Base-by-base conservation (phyloP, 2,329 filamentous ascomycete genomes). In the Helotiales sp. region DNA sequence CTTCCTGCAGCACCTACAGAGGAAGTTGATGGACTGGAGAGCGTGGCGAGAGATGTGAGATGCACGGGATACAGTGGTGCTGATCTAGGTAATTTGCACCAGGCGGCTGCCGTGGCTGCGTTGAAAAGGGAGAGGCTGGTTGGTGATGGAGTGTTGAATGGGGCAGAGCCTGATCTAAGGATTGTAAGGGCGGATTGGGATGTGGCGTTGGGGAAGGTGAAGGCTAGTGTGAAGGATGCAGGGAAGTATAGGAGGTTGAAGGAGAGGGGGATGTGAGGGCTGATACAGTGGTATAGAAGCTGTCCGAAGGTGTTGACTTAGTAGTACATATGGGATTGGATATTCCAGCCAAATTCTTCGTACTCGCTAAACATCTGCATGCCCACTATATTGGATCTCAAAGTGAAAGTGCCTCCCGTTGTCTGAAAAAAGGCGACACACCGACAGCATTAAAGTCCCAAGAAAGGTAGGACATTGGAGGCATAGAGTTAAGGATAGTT, bases 11-110 rank as follows among this genome's bases (percentile, higher is more conserved):
- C 81, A 30, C 75, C 73, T 1, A 73, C 85, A 8, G 76, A 82
- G 4, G 81, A 81, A 53, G 72, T 77, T 10, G 77, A 82, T 0
- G 75, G 78, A 1, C 74, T 95, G 1, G 83, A 83, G 2, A 74
- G 75, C 2, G 79, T 96, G 4, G 93, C 90, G 0, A 78, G 82
- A 30, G 86, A 88, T 57, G 58, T 69, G 8, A 77, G 85, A 10
- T 97, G 93, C 71, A 79, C 82, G 9, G 85, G 90, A 24, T 98
- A 93, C 72, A 93, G 89, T 59, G 85, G 85, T 59, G 85, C 85
- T 1, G 85, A 88, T 66, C 72, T 88, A 36, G 78, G 79, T 30
- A 84, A 83, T 62, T 75, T 86, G 33, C 70, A 71, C 58, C 67
- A 71, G 47, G 66, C 67, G 24, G 71, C 71, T 38, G 71, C 69